Evolutionary conservation across 768 basidiomycete species (phyloP).

Genomic region (Pleurotus cornucopiae): DNA sequence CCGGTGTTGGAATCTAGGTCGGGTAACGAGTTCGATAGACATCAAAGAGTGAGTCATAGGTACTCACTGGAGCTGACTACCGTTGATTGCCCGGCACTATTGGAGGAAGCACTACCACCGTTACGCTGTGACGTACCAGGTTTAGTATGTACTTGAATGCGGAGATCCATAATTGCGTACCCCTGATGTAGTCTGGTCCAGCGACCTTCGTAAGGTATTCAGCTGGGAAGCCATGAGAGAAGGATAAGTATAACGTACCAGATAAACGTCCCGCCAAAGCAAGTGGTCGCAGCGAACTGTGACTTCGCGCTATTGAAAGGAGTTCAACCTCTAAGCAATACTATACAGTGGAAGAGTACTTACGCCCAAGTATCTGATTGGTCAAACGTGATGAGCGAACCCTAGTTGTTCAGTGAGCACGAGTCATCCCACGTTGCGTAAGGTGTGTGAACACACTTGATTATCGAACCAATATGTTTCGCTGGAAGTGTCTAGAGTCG

Average conservation of each 20-base stretch:
- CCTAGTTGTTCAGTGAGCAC: background rate
- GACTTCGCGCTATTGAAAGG: constrained; percentile 7
- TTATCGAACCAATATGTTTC: constrained; percentile 16
- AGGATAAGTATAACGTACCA: constrained; percentile 8
- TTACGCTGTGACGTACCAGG: background rate
- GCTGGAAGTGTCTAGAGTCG: constrained; percentile 10
- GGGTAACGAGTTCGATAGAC: no score
- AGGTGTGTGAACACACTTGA: background rate
- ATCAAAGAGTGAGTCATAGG: background rate
- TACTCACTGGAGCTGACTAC: background rate
- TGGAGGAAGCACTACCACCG: background rate
- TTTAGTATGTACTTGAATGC: background rate
- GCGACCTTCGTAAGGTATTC: background rate
- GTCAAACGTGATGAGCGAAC: constrained; percentile 14
- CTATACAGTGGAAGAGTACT: background rate
- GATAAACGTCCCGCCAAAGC: constrained; percentile 16
- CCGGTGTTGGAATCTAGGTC: no score
- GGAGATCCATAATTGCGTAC: background rate
- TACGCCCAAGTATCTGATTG: constrained; percentile 14
- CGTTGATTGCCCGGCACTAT: background rate
- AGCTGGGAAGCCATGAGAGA: background rate
- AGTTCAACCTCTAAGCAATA: no score
- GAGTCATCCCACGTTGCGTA: background rate
- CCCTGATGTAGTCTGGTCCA: background rate
- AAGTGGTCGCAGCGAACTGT: constrained; percentile 11